These are phyloP conservation scores for Coprinopsis cinerea DNA, from an alignment of 768 basidiomycete species.

Conservation along the genomic window DNA sequence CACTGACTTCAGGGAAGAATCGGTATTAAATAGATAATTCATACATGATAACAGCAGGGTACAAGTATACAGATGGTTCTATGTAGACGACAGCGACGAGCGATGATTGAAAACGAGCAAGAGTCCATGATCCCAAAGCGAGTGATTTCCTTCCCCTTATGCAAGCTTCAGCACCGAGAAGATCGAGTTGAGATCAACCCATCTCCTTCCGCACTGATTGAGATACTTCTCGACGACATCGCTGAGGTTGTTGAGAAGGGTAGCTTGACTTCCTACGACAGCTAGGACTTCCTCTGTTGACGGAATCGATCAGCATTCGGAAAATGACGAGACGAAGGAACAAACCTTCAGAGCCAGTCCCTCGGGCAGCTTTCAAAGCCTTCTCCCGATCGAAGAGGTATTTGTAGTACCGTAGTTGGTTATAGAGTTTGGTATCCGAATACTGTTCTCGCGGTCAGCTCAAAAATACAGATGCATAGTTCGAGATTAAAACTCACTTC, in stretches of 20 bases:
- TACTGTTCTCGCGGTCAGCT: constrained; percentile 46
- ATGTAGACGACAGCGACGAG: no score
- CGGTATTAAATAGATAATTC: no score
- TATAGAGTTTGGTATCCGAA: constrained; percentile 78
- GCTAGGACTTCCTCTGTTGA: constrained; percentile 43
- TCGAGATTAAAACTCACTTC: constrained; percentile 57
- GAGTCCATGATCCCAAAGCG: no score
- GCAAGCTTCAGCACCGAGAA: constrained; percentile 72
- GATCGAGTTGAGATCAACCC: constrained; percentile 74
- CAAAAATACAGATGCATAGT: neutral
- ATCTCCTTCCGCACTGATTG: constrained; percentile 82
- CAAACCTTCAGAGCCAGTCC: constrained; percentile 37
- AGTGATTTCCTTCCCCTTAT: no score
- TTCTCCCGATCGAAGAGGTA: constrained; percentile 74
- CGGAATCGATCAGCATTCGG: neutral
- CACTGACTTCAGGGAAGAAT: no score
- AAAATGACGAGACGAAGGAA: neutral
- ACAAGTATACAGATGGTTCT: no score
- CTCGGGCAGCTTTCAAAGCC: constrained; percentile 46
- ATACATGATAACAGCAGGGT: no score
- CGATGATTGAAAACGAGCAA: no score
- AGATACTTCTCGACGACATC: constrained; percentile 71
- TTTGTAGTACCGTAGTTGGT: constrained; percentile 80
- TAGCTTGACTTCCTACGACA: constrained; percentile 43
- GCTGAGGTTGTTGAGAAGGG: constrained; percentile 46